Conservation (phyloP, 305 asterid genomes). For the Solanum hybrid region DNA sequence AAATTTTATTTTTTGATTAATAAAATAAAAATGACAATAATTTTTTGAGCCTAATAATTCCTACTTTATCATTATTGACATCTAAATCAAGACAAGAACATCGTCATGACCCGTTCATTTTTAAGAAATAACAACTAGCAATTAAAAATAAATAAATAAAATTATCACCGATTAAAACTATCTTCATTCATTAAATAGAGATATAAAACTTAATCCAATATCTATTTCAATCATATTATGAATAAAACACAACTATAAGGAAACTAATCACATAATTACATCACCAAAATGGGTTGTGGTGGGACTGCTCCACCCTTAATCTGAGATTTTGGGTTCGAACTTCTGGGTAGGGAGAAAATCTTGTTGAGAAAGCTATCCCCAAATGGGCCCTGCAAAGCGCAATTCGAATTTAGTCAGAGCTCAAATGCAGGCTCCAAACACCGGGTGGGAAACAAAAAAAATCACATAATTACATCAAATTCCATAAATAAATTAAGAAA, state of each 20-base stretch:
- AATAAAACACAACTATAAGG: too few species aligned
- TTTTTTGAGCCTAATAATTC: background rate
- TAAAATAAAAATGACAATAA: too few species aligned
- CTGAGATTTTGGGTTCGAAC: background rate
- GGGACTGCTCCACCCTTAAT: background rate
- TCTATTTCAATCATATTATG: background rate
- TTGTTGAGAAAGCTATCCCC: background rate
- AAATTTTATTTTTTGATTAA: background rate
- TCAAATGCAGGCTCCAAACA: background rate
- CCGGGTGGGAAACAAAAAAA: background rate
- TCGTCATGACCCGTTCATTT: background rate
- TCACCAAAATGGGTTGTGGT: background rate
- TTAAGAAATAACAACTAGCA: background rate
- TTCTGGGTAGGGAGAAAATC: background rate
- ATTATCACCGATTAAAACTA: background rate
- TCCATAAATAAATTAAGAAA: background rate
- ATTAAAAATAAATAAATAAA: too few species aligned
- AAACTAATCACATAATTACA: background rate
- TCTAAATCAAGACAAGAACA: background rate
- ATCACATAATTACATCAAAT: background rate
- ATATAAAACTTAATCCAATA: background rate
- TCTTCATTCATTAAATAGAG: background rate
- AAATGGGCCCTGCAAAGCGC: background rate
- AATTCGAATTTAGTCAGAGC: background rate
- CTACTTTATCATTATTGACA: background rate